Conservation (phyloP, 768 basidiomycete genomes). For the Suillus lakei region DNA sequence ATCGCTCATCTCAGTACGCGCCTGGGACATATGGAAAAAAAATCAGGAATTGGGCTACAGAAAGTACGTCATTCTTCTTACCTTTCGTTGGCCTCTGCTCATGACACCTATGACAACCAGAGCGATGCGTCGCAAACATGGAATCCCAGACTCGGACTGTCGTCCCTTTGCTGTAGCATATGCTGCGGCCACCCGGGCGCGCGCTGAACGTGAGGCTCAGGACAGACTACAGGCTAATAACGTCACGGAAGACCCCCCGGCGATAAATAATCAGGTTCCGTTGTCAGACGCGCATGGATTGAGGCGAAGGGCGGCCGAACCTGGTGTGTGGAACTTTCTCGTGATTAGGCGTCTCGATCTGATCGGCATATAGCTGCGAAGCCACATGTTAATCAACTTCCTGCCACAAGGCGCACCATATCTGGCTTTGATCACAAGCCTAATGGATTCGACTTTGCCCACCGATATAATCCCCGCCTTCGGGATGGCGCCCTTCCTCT, state of each 20-base stretch:
- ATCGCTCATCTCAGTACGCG: slow-evolving; percentile 39
- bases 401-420: slow-evolving; percentile 16
- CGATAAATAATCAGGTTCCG: slow-evolving; percentile 31
- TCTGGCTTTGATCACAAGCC: slow-evolving; percentile 22
- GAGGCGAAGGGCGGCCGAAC: slow-evolving; percentile 52
- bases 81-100: slow-evolving; percentile 14
- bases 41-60: slow-evolving; percentile 69
- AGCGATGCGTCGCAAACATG: slow-evolving; percentile 74
- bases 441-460: slow-evolving; percentile 32
- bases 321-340: slow-evolving; percentile 41
- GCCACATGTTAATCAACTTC: slow-evolving; percentile 23
- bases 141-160: slow-evolving; percentile 83
- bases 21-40: slow-evolving; percentile 52
- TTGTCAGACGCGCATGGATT: slow-evolving; percentile 42
- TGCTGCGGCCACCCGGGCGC: slow-evolving; percentile 64
- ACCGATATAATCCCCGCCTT: slow-evolving; percentile 42
- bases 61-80: slow-evolving; percentile 50
- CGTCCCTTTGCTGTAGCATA: slow-evolving; percentile 90
- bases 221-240: slow-evolving; percentile 40
- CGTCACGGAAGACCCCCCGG: slow-evolving; percentile 28
- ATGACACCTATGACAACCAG: slow-evolving; percentile 40
- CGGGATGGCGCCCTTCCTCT: slow-evolving; percentile 15
- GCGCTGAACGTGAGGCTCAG: slow-evolving; percentile 55
- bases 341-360: slow-evolving; percentile 26
- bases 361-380: slow-evolving; percentile 30